These are phyloP conservation scores for Scutellaria minor DNA, from an alignment of 257 asterid genomes.

Conservation along the genomic window DNA sequence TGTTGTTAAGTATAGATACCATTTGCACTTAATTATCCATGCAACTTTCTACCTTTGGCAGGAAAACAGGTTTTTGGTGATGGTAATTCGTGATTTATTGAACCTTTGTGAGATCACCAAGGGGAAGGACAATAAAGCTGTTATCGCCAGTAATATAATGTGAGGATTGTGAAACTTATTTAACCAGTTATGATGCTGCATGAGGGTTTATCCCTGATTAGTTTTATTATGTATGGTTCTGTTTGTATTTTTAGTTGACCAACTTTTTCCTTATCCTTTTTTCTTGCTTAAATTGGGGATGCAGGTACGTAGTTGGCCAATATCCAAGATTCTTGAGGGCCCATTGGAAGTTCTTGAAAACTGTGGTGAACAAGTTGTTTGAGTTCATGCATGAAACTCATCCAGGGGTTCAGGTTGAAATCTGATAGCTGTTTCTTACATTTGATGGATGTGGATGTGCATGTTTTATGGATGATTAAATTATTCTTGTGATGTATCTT, in stretches of 20 bases:
- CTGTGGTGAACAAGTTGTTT: constrained; percentile 96
- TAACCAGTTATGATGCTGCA: constrained; percentile 19
- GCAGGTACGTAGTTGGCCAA: constrained; percentile 99
- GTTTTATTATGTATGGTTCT: constrained; percentile 15
- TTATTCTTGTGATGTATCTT: not conserved
- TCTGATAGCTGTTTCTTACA: constrained; percentile 11
- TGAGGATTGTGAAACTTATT: constrained; percentile 45
- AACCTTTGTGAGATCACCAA: constrained; percentile 94
- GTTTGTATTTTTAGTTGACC: constrained; percentile 26
- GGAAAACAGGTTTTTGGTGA: constrained; percentile 97
- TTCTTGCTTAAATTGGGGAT: constrained; percentile 30
- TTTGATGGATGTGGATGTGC: constrained; percentile 25
- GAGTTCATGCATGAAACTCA: constrained; percentile 99
- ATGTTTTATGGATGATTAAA: not conserved
- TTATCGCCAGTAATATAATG: constrained; percentile 99
- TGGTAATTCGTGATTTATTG: constrained; percentile 96
- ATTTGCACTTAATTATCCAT: constrained; percentile 13
- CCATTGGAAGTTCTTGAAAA: constrained; percentile 99
- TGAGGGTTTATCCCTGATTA: constrained; percentile 4
- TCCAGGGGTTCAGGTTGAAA: constrained; percentile 97
- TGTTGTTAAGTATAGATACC: constrained; percentile 12
- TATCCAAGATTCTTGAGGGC: constrained; percentile 98
- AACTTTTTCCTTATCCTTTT: not conserved
- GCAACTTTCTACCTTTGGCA: constrained; percentile 43
- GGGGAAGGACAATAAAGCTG: constrained; percentile 99